Percentiles rank a stretch among this genome's conserved stretches.
phyloP scores from a whole-genome alignment of 2,329 filamentous ascomycete genomes.

The Sporothrix inflata region DNA sequence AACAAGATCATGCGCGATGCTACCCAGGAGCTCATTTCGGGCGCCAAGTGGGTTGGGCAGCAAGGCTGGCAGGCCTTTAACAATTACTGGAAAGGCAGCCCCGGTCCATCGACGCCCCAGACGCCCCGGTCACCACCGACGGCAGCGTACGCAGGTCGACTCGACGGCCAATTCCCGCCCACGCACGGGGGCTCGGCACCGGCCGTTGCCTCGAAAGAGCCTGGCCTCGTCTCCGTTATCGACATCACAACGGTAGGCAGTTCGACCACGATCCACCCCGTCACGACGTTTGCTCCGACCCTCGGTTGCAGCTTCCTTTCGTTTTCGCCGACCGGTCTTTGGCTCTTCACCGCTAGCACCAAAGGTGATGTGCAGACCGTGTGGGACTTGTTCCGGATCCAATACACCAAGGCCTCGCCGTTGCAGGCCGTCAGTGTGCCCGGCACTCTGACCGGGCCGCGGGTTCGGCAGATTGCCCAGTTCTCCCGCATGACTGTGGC shows the following conservation, averaged over 20 bases:
- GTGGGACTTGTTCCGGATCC: conserved; percentile 74
- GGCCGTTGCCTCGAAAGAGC: conserved; percentile 60
- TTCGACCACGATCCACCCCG: conserved; percentile 60
- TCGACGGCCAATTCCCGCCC: conserved; percentile 69
- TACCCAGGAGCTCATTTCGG: conserved; percentile 75
- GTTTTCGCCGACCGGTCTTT: conserved; percentile 73
- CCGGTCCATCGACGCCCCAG: conserved; percentile 44
- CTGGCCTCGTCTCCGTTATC: conserved; percentile 73
- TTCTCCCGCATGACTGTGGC: conserved; percentile 92
- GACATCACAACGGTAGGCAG: conserved; percentile 65
- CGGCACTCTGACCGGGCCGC: conserved; percentile 54
- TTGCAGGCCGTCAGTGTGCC: conserved; percentile 54
- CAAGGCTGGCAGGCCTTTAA: conserved; percentile 79
- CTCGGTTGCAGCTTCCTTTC: conserved; percentile 81
- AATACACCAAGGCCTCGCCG: conserved; percentile 64
- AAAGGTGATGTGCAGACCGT: conserved; percentile 84
- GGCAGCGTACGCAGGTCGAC: conserved; percentile 40
- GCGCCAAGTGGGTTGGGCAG: conserved; percentile 75
- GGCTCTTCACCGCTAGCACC: conserved; percentile 76
- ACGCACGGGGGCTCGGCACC: conserved; percentile 69
- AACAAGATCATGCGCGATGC: conserved; percentile 79
- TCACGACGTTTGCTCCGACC: conserved; percentile 71
- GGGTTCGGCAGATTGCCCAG: conserved; percentile 81
- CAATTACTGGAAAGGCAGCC: conserved; percentile 72
- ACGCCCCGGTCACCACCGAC: conserved; percentile 50